Evolutionary conservation across 148 eudicot species (phyloP), one percentile per base, ranked within the genome.

Genomic region (Dianthus caryophyllus): DNA sequence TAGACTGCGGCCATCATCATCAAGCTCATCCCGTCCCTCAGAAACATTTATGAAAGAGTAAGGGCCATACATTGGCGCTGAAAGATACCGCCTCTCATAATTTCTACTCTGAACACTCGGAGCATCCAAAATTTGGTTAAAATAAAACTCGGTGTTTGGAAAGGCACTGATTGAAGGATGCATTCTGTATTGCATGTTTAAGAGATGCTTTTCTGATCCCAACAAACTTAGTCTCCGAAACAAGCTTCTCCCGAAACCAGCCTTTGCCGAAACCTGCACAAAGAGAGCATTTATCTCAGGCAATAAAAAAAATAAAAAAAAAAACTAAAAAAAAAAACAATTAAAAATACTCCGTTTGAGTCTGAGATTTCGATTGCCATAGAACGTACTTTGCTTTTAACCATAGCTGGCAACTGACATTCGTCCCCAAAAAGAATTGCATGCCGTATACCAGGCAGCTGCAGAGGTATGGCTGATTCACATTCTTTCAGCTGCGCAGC

Each of bases 401-500:
- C 88, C 44, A 64, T 80, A 66, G 90, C 90, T 4, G 84, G 85
- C 51, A 87, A 64, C 55, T 87, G 89, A 63, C 65, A 52, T 71
- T 84, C 89, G 51, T 87, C 93, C 0, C 93, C 93, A 52, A 79
- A 70, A n/a, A 87, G 82, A 79, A 87, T 58, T 39, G 76, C 81
- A 76, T 83, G 89, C 54, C 65, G 74, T 71, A 87, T 50, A 17
- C 82, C 84, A 0, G 76, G 80, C 5, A 87, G 74, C 62, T 84
- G 87, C 62, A 87, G 76, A 3, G 93, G 87, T 60, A 87, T 79
- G 9, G 59, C 38, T 3, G 87, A 72, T 70, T 87, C 93, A 73
- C 87, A 77, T 66, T 87, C 93, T 66, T 76, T 87, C 73, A 87
- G 41, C 29, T 87, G 93, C 17, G 85, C 81, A 66, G 90, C 95